These are phyloP conservation scores for Zychaea mexicana DNA, from an alignment of 371 early-diverging fungal genomes.

Conservation along the genomic window DNA sequence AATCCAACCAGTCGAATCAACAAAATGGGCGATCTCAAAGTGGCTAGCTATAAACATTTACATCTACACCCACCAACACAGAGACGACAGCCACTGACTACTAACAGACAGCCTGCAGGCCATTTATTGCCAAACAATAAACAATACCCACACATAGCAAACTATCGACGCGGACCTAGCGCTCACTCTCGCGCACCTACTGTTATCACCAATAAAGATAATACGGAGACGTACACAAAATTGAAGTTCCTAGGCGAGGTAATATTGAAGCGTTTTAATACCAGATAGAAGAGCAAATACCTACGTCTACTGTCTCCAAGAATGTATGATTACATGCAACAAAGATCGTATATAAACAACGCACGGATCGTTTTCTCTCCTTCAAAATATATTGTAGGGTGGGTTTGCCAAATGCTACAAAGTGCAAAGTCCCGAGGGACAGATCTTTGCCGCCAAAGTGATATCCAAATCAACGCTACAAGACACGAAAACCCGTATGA, in stretches of 20 bases:
- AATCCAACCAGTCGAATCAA: not conserved
- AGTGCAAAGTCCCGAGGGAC: constrained; percentile 47
- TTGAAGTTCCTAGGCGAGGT: constrained; percentile 26
- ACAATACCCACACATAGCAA: not conserved
- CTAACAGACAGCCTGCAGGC: constrained; percentile 4
- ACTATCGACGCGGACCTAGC: not conserved
- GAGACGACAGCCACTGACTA: not conserved
- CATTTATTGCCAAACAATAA: too few species aligned
- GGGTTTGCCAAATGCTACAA: constrained; percentile 91
- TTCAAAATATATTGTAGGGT: too few species aligned
- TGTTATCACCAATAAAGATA: constrained; percentile 17
- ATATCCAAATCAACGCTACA: constrained; percentile 67
- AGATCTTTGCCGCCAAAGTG: constrained; percentile 79
- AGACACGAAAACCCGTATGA: constrained; percentile 62
- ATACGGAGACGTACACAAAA: constrained; percentile 15
- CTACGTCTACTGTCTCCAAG: not conserved
- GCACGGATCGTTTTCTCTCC: too few species aligned
- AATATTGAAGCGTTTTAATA: not conserved
- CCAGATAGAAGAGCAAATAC: not conserved
- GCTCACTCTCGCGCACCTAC: constrained; percentile 10
- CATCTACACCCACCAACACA: not conserved
- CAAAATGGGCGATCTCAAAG: constrained; percentile 13
- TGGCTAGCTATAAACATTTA: constrained; percentile 7
- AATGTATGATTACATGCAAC: not conserved
- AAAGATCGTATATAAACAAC: not conserved